phyloP scores from a whole-genome alignment of 2,329 filamentous ascomycete genomes.

The Cladosporium cucumerinum region DNA sequence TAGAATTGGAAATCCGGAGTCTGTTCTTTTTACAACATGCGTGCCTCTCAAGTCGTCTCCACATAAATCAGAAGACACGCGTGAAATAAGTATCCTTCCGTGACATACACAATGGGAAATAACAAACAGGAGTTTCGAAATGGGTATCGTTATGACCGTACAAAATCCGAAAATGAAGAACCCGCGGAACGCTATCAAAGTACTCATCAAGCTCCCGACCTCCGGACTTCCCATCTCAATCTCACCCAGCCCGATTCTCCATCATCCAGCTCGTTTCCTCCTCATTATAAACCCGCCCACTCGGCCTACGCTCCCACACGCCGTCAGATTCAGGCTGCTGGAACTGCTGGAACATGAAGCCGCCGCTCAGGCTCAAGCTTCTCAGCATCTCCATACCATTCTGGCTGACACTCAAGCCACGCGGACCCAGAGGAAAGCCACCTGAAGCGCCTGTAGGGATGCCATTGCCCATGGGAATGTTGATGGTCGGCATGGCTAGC shows the following conservation, averaged over 20 bases:
- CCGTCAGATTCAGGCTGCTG: conserved; percentile 7
- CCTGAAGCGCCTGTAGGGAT: conserved; percentile 13
- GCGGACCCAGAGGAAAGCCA: conserved; percentile 24
- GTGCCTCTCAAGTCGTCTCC: neutral
- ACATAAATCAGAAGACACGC: neutral
- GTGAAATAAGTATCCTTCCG: neutral
- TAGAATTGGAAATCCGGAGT: conserved; percentile 1
- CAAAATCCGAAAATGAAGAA: neutral
- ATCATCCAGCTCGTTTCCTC: conserved; percentile 19
- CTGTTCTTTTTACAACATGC: neutral
- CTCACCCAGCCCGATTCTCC: conserved; percentile 3
- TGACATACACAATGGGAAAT: neutral
- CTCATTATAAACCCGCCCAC: conserved; percentile 24
- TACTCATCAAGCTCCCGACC: neutral
- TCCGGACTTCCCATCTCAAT: neutral
- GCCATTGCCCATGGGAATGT: conserved; percentile 9
- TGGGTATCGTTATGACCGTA: neutral
- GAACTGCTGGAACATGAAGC: conserved; percentile 28
- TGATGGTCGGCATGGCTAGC: neutral
- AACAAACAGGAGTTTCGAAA: neutral
- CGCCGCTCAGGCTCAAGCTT: conserved; percentile 29
- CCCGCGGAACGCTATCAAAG: neutral
- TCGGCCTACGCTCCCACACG: conserved; percentile 22
- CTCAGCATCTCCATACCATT: conserved; percentile 32
- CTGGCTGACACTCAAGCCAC: conserved; percentile 7